Evolutionary conservation across 108 stramenopile species (phyloP).

Genomic region (Cyclotella kingstonii): DNA sequence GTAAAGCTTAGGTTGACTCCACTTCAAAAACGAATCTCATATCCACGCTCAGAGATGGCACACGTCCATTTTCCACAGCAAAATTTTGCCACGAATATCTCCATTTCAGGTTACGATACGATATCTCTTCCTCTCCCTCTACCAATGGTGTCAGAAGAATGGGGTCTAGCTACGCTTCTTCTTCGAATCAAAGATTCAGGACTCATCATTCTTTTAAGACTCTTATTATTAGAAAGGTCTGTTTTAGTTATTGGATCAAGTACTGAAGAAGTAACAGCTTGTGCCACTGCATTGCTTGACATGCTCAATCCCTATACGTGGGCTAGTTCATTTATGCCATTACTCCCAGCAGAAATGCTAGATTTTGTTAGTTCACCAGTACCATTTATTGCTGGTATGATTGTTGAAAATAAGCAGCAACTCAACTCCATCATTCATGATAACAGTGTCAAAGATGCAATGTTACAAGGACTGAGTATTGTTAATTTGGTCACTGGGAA

Average conservation of each 20-base stretch:
- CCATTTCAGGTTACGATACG: slow-evolving; percentile 21
- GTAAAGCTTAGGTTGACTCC: slow-evolving; percentile 33
- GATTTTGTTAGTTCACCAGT: slow-evolving; percentile 58
- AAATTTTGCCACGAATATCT: slow-evolving; percentile 36
- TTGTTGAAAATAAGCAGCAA: slow-evolving; percentile 32
- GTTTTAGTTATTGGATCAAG: slow-evolving; percentile 43
- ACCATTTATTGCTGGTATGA: slow-evolving; percentile 50
- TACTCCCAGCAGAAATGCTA: slow-evolving; percentile 46
- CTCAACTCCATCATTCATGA: slow-evolving; percentile 33
- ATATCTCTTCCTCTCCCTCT: slow-evolving; percentile 47
- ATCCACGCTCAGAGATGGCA: slow-evolving; percentile 31
- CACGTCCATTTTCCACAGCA: slow-evolving; percentile 24
- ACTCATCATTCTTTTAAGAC: slow-evolving; percentile 46
- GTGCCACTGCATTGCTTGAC: slow-evolving; percentile 38
- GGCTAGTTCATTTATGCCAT: slow-evolving; percentile 54
- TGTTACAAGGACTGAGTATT: slow-evolving; percentile 42
- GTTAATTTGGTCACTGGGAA: slow-evolving; percentile 44
- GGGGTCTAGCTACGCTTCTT: slow-evolving; percentile 41
- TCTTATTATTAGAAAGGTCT: slow-evolving; percentile 45
- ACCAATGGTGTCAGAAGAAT: slow-evolving; percentile 45
- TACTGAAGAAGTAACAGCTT: slow-evolving; percentile 42
- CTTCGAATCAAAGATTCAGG: slow-evolving; percentile 41
- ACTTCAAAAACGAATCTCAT: slow-evolving; percentile 20
- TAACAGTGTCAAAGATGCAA: slow-evolving; percentile 41
- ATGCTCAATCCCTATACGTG: slow-evolving; percentile 49